Conservation (phyloP, 106 monocot species). For the Alisma plantagoaquatica region DNA sequence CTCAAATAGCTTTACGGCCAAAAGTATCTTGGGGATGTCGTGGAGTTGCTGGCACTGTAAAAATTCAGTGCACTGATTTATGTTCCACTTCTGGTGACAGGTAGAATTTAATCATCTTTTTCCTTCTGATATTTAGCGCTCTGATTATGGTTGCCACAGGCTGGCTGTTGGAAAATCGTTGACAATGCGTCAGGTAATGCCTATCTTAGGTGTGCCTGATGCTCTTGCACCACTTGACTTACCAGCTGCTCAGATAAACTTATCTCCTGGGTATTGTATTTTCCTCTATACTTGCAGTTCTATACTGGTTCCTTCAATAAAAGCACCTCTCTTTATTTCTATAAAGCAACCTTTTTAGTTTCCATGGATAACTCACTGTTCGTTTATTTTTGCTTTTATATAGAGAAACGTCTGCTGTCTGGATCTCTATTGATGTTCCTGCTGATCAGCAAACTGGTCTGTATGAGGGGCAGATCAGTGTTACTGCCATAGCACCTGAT, state of each 20-base stretch:
- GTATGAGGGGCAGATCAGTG: slow-evolving; percentile 75
- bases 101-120: slow-evolving; percentile 14
- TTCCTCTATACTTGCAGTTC: background rate
- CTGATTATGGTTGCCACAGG: slow-evolving; percentile 28
- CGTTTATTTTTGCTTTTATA: slow-evolving; percentile 8
- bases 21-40: slow-evolving; percentile 77
- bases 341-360: too few relatives aligned
- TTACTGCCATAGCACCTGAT: slow-evolving; percentile 55
- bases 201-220: slow-evolving; percentile 98
- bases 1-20: slow-evolving; percentile 85
- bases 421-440: slow-evolving; percentile 87
- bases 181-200: slow-evolving; percentile 65
- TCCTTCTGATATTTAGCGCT: slow-evolving; percentile 1
- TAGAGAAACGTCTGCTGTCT: slow-evolving; percentile 82
- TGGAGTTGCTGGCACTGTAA: slow-evolving; percentile 53
- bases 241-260: slow-evolving; percentile 61
- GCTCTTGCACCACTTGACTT: slow-evolving; percentile 97
- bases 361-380: too few relatives aligned
- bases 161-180: slow-evolving; percentile 61
- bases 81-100: slow-evolving; percentile 88
- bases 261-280: slow-evolving; percentile 75
- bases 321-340: too few relatives aligned
- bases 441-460: slow-evolving; percentile 80
- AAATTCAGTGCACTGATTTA: slow-evolving; percentile 82
- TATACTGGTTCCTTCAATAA: too few relatives aligned